phyloP scores from a whole-genome alignment of 208 protist genomes.

The Porcisia hertigi region DNA sequence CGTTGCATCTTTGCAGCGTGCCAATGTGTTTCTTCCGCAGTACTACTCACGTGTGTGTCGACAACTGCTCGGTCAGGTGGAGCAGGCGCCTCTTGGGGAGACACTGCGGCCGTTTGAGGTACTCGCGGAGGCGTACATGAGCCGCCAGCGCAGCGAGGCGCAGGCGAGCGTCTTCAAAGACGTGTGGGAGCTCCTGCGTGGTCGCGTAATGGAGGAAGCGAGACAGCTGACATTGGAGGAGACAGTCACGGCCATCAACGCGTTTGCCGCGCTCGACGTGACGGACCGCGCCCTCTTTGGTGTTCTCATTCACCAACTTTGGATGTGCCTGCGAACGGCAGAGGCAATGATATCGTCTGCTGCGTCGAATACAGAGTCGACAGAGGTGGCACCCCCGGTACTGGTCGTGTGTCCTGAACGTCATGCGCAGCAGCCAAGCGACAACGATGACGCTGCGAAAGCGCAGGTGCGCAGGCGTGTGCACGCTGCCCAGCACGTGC shows the following conservation, averaged over 20 bases:
- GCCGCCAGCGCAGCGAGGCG: constrained; percentile 41
- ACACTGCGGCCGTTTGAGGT: constrained; percentile 63
- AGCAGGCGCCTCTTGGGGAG: constrained; percentile 38
- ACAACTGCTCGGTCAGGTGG: constrained; percentile 64
- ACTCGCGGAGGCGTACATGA: constrained; percentile 69
- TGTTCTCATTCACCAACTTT: constrained; percentile 58
- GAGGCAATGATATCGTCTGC: neutral
- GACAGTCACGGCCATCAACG: constrained; percentile 58
- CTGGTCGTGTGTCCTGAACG: neutral
- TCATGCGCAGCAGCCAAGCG: neutral
- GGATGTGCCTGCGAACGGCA: constrained; percentile 30
- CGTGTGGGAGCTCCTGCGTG: constrained; percentile 77
- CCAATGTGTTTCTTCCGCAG: constrained; percentile 59
- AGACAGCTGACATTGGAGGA: constrained; percentile 27
- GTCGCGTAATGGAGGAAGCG: constrained; percentile 51
- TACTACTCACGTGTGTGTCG: constrained; percentile 77
- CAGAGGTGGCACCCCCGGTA: neutral
- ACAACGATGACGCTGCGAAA: neutral
- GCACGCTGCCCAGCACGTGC: constrained; percentile 27
- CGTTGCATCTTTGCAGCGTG: constrained; percentile 41
- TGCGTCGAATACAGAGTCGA: neutral
- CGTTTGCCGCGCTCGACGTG: constrained; percentile 74
- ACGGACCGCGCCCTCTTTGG: constrained; percentile 60
- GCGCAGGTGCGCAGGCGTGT: constrained; percentile 8
- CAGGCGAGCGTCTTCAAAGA: constrained; percentile 67